Conservation (phyloP, 208 protist species). For the Jaenimonas drosophilae region DNA sequence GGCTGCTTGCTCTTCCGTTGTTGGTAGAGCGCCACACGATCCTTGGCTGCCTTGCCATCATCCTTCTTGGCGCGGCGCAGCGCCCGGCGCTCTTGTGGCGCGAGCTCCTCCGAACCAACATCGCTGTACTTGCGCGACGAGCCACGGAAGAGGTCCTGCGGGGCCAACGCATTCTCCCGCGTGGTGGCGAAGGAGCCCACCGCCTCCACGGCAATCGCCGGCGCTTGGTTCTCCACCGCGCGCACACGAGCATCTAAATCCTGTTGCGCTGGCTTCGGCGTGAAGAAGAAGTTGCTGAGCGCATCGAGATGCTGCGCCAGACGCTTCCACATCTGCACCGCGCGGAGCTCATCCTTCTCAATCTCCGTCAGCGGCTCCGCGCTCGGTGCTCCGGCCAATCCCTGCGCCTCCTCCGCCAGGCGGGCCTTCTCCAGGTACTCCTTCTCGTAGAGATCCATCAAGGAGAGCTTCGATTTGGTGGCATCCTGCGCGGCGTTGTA, state of each 20-base stretch:
- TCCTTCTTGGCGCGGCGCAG: conserved; percentile 77
- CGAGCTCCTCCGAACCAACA: conserved; percentile 63
- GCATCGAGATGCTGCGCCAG: conserved; percentile 85
- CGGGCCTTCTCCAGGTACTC: conserved; percentile 76
- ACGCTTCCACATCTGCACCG: conserved; percentile 86
- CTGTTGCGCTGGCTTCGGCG: conserved; percentile 77
- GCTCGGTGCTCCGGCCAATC: conserved; percentile 14
- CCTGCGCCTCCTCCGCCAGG: conserved; percentile 43
- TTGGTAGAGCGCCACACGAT: conserved; percentile 16
- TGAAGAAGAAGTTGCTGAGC: conserved; percentile 89
- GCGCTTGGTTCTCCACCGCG: conserved; percentile 70
- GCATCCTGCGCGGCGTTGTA: conserved; percentile 55
- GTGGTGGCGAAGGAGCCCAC: conserved; percentile 79
- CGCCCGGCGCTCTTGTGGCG: conserved; percentile 57
- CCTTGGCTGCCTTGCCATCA: conserved; percentile 17
- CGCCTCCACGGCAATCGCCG: conserved; percentile 73
- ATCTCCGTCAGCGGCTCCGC: conserved; percentile 84
- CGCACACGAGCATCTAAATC: conserved; percentile 83
- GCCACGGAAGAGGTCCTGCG: conserved; percentile 79
- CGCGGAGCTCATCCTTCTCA: conserved; percentile 87
- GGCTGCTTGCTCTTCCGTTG: conserved; percentile 22
- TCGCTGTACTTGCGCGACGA: conserved; percentile 46
- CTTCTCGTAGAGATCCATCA: conserved; percentile 91
- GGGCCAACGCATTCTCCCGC: conserved; percentile 66
- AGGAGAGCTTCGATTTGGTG: conserved; percentile 82